Evolutionary conservation across 495 filamentous ascomycete species (phyloP), one percentile per base, ranked within the genome.

Genomic region (Saxophila tyrrhenica): DNA sequence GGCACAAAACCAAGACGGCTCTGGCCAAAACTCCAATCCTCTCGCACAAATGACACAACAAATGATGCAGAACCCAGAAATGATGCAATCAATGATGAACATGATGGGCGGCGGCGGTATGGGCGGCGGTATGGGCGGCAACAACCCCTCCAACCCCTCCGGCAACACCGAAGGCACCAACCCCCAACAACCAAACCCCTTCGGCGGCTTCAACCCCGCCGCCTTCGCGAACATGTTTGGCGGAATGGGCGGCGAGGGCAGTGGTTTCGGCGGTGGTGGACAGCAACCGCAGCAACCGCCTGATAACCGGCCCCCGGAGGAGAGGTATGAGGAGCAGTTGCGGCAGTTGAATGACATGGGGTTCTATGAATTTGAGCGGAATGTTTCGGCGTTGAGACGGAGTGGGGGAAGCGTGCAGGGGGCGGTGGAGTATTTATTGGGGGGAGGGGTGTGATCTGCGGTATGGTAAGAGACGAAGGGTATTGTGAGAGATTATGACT

Each of bases 301-400:
- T 29, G 94, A 97, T 67, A 91, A 75, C 63, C 77, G 90, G 55
- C 89, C 92, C 17, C 92, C 91, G 0, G 94, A 97, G 74, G 94
- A 96, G 65, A 74, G 86, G 58, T 99, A 94, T 58, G 89, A 84
- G 7, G 81, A 85, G 15, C 94, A 99, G 65, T 72, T 99, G 46
- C 76, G 88, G 45, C 91, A 96, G 66, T 71, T 99, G 58, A 97
- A 99, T 66, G 92, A 97, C 51, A 99, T 99, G 94, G 94, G 94
- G 3, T 97, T 99, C 68, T 94, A 81, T 65, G 92, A 99, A 60
- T 97, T 97, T 64, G 90, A 97, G 52, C 68, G 84, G 64, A 99
- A 99, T 58, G 79, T 99, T 38, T 79, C 83, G 60, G 94, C 94
- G 17, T 71, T 99, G 67, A 79, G 92, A 69, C 77, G 89, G 58